Evolutionary conservation across 108 stramenopile species (phyloP).

Genomic region (Conticribra guillardii): DNA sequence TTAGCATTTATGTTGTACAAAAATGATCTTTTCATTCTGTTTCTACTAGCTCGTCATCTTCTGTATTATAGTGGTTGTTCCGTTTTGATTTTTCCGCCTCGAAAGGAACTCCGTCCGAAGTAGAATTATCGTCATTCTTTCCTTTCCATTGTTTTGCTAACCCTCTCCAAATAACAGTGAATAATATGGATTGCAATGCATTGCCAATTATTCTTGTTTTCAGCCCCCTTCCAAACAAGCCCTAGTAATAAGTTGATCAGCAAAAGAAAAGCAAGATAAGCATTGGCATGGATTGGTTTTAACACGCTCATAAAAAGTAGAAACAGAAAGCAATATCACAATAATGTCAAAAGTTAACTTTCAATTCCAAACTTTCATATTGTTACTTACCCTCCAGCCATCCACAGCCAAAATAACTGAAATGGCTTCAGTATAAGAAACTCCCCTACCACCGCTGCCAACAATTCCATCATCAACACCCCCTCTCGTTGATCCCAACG

Average conservation of each 20-base stretch:
- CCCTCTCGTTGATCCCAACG: conserved; percentile 61
- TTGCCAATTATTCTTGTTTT: conserved; percentile 83
- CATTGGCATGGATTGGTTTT: too few relatives aligned
- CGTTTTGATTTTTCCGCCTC: too few relatives aligned
- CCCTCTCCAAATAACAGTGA: conserved; percentile 86
- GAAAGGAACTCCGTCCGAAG: too few relatives aligned
- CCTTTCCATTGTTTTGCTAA: conserved; percentile 62
- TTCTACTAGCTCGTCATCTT: too few relatives aligned
- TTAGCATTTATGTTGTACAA: too few relatives aligned
- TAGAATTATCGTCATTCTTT: background rate
- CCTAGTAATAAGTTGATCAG: too few relatives aligned
- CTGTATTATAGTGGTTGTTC: too few relatives aligned
- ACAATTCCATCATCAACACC: background rate
- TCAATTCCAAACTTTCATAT: background rate
- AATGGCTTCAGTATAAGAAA: conserved; percentile 72
- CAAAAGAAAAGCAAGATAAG: too few relatives aligned
- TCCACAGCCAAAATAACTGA: conserved; percentile 79
- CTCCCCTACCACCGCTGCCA: conserved; percentile 20
- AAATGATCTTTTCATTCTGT: too few relatives aligned
- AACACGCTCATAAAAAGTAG: too few relatives aligned
- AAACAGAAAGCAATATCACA: background rate
- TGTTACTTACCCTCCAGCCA: conserved; percentile 59
- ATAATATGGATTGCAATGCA: conserved; percentile 78
- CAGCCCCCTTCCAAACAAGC: conserved; percentile 82
- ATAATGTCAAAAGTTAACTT: background rate